Conservation (phyloP, 139 green algal genomes). For the Picocystis salinarum region DNA sequence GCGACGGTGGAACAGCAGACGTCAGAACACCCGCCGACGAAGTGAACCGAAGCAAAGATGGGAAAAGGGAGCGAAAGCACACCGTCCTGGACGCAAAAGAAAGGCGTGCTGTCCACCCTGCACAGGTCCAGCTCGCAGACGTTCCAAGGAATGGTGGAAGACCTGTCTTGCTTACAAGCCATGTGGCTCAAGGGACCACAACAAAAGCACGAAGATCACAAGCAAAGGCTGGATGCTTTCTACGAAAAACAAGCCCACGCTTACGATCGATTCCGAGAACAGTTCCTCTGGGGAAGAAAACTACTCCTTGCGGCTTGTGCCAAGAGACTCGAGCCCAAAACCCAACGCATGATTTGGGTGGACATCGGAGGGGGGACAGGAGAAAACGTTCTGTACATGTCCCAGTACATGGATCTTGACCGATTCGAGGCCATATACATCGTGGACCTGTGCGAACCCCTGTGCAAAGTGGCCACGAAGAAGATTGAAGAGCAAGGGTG, state of each 20-base stretch:
- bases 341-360: conserved; percentile 61
- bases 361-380: conserved; percentile 81
- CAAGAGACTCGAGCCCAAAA: conserved; percentile 36
- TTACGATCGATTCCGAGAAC: conserved; percentile 74
- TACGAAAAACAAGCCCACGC: conserved; percentile 1
- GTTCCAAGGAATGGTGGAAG: no score
- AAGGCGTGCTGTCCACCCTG: no score
- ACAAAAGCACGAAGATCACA: no score
- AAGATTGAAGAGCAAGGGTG: conserved; percentile 64
- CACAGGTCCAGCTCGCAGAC: no score
- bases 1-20: no score
- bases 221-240: neutral
- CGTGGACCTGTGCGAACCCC: conserved; percentile 78
- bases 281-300: conserved; percentile 81
- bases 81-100: no score
- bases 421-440: conserved; percentile 88
- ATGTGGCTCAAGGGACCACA: no score
- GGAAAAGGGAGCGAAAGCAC: no score
- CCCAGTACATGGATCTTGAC: conserved; percentile 63
- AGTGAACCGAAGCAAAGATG: no score
- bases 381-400: conserved; percentile 88
- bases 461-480: conserved; percentile 63
- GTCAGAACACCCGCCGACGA: no score
- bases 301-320: conserved; percentile 77
- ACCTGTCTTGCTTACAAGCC: no score